These are phyloP conservation scores for Claviceps sp. DNA, from an alignment of 2,329 filamentous ascomycete species.

Conservation along the genomic window DNA sequence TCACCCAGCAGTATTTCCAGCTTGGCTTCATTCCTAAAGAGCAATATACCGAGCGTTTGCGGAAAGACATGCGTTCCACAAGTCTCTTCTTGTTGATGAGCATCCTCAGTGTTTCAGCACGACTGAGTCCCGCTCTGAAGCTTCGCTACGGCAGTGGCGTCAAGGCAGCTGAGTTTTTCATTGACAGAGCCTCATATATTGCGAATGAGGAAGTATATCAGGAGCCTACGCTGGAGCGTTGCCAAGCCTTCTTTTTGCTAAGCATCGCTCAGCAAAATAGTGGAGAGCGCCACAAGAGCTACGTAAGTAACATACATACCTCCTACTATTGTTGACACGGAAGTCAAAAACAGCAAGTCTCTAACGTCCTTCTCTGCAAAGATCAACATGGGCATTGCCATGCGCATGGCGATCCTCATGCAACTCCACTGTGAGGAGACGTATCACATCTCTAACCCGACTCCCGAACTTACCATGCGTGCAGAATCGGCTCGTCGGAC, in stretches of 20 bases:
- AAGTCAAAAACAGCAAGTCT: not conserved
- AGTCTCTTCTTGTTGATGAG: slow-evolving; percentile 41
- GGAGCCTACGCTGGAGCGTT: slow-evolving; percentile 38
- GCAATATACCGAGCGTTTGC: slow-evolving; percentile 33
- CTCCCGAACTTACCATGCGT: slow-evolving; percentile 30
- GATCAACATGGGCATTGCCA: slow-evolving; percentile 43
- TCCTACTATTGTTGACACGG: not conserved
- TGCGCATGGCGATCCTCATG: slow-evolving; percentile 42
- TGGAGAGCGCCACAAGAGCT: slow-evolving; percentile 38
- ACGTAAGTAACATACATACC: slow-evolving; percentile 24
- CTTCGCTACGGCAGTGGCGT: slow-evolving; percentile 36
- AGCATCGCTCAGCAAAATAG: slow-evolving; percentile 46
- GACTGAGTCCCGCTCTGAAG: slow-evolving; percentile 36
- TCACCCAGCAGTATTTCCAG: slow-evolving; percentile 44
- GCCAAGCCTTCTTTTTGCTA: slow-evolving; percentile 44
- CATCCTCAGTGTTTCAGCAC: slow-evolving; percentile 42
- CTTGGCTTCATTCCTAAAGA: slow-evolving; percentile 45
- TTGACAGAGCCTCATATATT: slow-evolving; percentile 33
- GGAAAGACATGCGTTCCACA: slow-evolving; percentile 31
- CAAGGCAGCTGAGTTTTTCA: slow-evolving; percentile 38
- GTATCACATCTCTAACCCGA: slow-evolving; percentile 29
- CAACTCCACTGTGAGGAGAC: slow-evolving; percentile 42
- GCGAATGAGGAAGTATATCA: slow-evolving; percentile 37
- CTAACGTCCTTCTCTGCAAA: slow-evolving; percentile 11
- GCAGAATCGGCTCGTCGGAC: slow-evolving; percentile 44